Percentiles rank a stretch among this genome's conserved stretches.
phyloP scores from a whole-genome alignment of 2,329 filamentous ascomycete genomes.

The Fusarium illudens region DNA sequence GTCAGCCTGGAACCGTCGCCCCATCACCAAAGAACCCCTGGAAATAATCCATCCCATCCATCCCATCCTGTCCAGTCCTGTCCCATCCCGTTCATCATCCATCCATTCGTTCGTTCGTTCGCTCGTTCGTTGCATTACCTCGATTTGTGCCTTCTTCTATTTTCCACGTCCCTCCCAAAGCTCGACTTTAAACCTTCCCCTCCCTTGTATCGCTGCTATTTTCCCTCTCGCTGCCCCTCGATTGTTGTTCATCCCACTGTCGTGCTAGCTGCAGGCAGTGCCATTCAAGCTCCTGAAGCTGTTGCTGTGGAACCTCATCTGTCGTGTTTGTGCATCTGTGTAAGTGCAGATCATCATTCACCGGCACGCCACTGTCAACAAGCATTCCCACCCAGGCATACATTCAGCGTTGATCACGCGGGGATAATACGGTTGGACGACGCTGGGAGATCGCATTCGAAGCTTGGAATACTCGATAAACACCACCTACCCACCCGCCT shows the following conservation, averaged over 20 bases:
- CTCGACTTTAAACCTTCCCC: constrained; percentile 27
- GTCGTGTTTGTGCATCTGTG: constrained; percentile 32
- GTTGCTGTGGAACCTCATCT: constrained; percentile 26
- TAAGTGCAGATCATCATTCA: constrained; percentile 37
- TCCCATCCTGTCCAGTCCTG: no score
- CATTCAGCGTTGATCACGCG: constrained; percentile 17
- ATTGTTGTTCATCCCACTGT: background rate
- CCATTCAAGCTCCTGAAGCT: constrained; percentile 21
- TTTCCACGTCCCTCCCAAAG: constrained; percentile 18
- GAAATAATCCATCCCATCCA: constrained; percentile 41
- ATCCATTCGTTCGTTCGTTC: background rate
- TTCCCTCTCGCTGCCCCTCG: constrained; percentile 16
- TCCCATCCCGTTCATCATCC: background rate
- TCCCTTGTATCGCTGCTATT: constrained; percentile 7
- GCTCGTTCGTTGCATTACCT: constrained; percentile 28
- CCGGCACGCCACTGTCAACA: constrained; percentile 27
- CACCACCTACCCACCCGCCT: background rate
- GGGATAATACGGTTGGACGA: constrained; percentile 8
- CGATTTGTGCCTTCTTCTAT: constrained; percentile 13
- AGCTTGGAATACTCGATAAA: constrained; percentile 4
- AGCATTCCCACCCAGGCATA: background rate
- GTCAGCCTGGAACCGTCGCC: constrained; percentile 28
- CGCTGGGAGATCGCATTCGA: constrained; percentile 9
- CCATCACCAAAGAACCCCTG: constrained; percentile 38
- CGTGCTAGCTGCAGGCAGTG: background rate